Evolutionary conservation across 2,329 filamentous ascomycete genomes (phyloP).

Genomic region (Hymenoscyphus salicellus): DNA sequence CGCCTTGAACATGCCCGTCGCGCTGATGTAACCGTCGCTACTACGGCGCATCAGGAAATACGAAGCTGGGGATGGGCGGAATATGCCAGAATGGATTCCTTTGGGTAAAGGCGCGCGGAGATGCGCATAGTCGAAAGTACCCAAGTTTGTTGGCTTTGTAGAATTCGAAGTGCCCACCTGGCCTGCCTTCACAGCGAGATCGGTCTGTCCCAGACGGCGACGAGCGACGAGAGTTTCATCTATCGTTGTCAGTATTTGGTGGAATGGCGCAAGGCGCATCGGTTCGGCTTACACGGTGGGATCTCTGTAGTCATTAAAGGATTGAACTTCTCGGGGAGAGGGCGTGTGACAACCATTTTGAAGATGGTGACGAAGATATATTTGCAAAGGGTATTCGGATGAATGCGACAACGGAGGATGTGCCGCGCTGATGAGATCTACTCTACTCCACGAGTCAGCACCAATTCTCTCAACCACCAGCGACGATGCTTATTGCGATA

Average conservation of each 20-base stretch:
- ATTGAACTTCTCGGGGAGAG: constrained; percentile 61
- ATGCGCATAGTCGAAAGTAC: constrained; percentile 93
- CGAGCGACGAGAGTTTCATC: constrained; percentile 56
- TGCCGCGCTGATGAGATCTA: neutral
- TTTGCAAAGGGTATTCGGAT: neutral
- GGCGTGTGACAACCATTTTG: constrained; percentile 29
- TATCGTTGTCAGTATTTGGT: constrained; percentile 25
- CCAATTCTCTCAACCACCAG: neutral
- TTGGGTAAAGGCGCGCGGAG: constrained; percentile 88
- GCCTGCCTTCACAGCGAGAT: constrained; percentile 78
- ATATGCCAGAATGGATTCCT: constrained; percentile 88
- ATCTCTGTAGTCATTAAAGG: constrained; percentile 63
- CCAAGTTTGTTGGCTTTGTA: constrained; percentile 69
- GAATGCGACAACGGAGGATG: constrained; percentile 3
- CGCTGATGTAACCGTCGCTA: constrained; percentile 78
- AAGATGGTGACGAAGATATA: neutral
- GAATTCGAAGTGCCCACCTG: constrained; percentile 68
- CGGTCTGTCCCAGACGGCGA: constrained; percentile 87
- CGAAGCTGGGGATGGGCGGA: constrained; percentile 77
- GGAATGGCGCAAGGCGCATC: constrained; percentile 19
- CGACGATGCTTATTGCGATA: neutral
- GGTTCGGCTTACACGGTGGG: constrained; percentile 56
- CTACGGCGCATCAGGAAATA: constrained; percentile 97
- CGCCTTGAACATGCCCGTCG: constrained; percentile 90
- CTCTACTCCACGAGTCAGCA: neutral